Base-by-base conservation (phyloP, 1,139 yeast genomes). In the Pneumocystis murina region DNA sequence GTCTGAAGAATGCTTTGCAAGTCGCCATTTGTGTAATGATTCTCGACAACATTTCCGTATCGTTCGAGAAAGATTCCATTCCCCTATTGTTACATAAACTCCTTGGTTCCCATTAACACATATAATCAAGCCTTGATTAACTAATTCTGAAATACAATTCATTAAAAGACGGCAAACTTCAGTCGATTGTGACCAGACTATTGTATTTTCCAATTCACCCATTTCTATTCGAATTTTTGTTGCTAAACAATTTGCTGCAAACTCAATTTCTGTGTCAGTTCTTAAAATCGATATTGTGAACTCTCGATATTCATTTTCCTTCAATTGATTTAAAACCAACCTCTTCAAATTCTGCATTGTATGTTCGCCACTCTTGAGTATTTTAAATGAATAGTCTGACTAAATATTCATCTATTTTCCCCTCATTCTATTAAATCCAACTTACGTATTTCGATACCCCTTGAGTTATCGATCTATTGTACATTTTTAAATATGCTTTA, bases 21-120 rank as follows among this genome's bases (percentile, higher is more conserved):
- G 20, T 4, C 16, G 24, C 55, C 55, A 48, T 20, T 48, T 20
- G n/a, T 48, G 16, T 48, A 48, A 48, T 10, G 55, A 28, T 3
- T 48, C 55, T n/a, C 55, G 30, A 20, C 36, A 60, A 41, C 59
- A 60, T 39, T 24, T 24, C 16, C 62, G 62, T 54, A 63, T 35
- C 6, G 38, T 24, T 28, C 48, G 33, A n/a, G 62, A 62, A 16
- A 63, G 60, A 48, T 63, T 63, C 65, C 65, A 63, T n/a, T 35
- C 33, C 3, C 65, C 65, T 3, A 63, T 41, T 16, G 62, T 60
- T 24, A 60, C 41, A 40, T 41, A 63, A 17, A 60, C 58, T 14
- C 63, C 63, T 16, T 17, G 28, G 5, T 36, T 35, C 17, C 33
- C 35, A 36, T 59, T 59, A n/a, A 48, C 14, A 35, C 33, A 40